Evolutionary conservation across 495 filamentous ascomycete genomes (phyloP), one percentile per base, ranked within the genome.

Genomic region (Oleoguttula mirabilis): DNA sequence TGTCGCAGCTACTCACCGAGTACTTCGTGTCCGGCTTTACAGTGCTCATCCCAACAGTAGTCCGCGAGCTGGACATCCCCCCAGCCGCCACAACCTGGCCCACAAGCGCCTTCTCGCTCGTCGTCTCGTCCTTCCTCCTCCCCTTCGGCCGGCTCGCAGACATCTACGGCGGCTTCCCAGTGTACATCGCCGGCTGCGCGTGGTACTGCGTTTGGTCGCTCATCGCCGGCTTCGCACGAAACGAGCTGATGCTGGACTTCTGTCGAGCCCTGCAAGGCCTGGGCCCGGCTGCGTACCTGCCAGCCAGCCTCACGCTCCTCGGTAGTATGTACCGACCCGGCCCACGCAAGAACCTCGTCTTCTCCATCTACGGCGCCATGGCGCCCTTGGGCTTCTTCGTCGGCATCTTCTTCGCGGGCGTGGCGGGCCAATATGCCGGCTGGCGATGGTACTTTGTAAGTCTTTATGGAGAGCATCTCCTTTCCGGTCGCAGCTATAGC

Each of bases 1-100:
- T 82, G 63, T 85, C 82, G 22, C 75, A 87, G 52, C 67, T 84
- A 21, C 67, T 90, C 52, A 71, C 79, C 27, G 75, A 92, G 65
- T 94, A 84, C 60, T 87, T 85, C 55, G 77, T 88, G 25, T 84
- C 80, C 31, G 86, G 86, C 33, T 94, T 87, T 60, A 88, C 83
- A 51, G 75, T 92, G 48, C 68, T 94, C 38, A 61, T 88, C 1
- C 86, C 86, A 7, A 73, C 75, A 0, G 52, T 94, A 8, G 63
- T 74, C 20, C 52, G 60, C 12, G 69, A 76, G 16, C 67, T 92
- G 3, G 32, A 75, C 8, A 85, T 92, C 27, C 75, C 82, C 0
- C 53, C 66, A 10, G 62, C 67, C 2, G 72, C 77, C 0, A 67
- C 69, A 4, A 84, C 80, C 20, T 94, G 86, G 86, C 86, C 86